Base-by-base conservation (phyloP, 306 rosid genomes). In the Ochetophila trinervis region DNA sequence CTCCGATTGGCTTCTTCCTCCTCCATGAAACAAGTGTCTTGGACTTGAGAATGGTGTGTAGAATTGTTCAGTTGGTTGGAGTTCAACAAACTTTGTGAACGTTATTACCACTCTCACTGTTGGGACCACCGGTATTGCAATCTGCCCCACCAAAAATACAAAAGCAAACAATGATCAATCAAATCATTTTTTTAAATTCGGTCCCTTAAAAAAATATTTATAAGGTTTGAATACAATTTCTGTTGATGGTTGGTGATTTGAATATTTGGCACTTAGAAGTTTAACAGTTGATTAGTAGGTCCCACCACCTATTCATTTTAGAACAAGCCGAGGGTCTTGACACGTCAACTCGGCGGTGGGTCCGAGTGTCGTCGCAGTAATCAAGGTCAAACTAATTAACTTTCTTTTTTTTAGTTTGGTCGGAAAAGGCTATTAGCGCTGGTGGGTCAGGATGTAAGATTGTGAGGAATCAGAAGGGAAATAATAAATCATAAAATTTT, bases 41-140 rank as follows among this genome's bases (percentile, higher is more conserved):
- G 98, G 96, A 66, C 98, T 93, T 13, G 98, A 85, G 32, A 84
- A 68, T 6, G 98, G 98, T 2, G 96, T 93, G 82, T 66, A 93
- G 79, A 93, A 93, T 68, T 81, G 79, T 74, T 93, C 96, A 1
- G 58, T 32, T 4, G 96, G 93, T 69, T 82, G 87, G 19, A 89
- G 89, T 70, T 92, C 96, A 22, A 84, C 89, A 53, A 93, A 89
- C 87, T 93, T 93, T 2, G 98, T 93, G 80, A 93, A 93, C 11
- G 98, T 89, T 69, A 93, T 84, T 74, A 93, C 95, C 49, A 92
- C 98, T 61, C 93, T 89, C 78, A 92, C 98, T 0, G 98, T 93
- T 17, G 96, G 96, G 69, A 93, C 96, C 79, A 87, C 96, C 23
- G 98, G 96, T 15, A 93, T 93, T 7, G 95, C 98, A 65, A 93